Evolutionary conservation across 2,329 filamentous ascomycete species (phyloP).

Genomic region (Aspergillus sp.): DNA sequence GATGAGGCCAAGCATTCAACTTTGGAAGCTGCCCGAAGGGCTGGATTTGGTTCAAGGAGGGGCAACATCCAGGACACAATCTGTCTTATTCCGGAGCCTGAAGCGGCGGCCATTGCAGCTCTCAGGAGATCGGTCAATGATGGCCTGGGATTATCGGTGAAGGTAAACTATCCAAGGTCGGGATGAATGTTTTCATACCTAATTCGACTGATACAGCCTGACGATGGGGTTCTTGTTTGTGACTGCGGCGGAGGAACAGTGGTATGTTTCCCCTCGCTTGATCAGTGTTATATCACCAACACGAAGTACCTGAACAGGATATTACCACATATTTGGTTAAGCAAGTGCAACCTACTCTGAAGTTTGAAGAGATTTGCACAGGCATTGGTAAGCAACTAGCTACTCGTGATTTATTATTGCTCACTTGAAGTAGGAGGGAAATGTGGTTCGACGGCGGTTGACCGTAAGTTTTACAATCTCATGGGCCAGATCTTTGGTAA

Average conservation of each 20-base stretch:
- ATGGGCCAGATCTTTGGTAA: conserved; percentile 29
- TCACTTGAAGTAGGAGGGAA: conserved; percentile 25
- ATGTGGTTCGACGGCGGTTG: conserved; percentile 35
- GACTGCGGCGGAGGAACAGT: conserved; percentile 31
- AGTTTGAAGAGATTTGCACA: conserved; percentile 8
- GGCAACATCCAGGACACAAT: conserved; percentile 10
- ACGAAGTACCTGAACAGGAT: conserved; percentile 4
- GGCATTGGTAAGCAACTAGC: conserved; percentile 13
- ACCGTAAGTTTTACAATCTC: conserved; percentile 32
- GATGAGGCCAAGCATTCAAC: conserved; percentile 22
- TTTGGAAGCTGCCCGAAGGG: conserved; percentile 5
- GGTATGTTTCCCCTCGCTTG: conserved; percentile 3
- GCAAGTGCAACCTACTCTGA: background rate
- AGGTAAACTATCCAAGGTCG: background rate
- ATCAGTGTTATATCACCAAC: background rate
- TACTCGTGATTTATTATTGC: background rate
- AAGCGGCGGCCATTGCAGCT: conserved; percentile 22
- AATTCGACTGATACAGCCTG: background rate
- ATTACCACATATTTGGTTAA: conserved; percentile 24
- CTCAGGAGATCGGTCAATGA: conserved; percentile 6
- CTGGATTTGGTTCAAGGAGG: conserved; percentile 11
- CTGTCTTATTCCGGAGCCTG: conserved; percentile 20
- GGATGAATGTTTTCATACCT: background rate
- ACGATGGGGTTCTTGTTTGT: conserved; percentile 20
- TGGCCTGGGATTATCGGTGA: background rate